phyloP scores from a whole-genome alignment of 164 flowering plant species.

The Nymphaea colorata region DNA sequence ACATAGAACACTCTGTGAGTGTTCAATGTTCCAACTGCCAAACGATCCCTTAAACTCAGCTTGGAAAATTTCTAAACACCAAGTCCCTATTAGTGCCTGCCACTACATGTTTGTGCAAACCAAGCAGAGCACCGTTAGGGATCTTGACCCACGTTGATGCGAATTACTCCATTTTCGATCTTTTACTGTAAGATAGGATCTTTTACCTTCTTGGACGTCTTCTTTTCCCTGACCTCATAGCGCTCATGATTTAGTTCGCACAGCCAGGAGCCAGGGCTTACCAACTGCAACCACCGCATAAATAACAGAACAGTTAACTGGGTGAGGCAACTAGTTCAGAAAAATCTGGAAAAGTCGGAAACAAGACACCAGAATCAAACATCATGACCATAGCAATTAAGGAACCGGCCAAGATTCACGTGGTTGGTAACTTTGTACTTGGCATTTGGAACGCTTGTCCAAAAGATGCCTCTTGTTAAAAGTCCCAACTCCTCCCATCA shows the following conservation, averaged over 20 bases:
- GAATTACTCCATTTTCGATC: too few relatives aligned
- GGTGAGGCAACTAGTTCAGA: background rate
- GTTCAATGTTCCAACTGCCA: too few relatives aligned
- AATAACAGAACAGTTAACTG: background rate
- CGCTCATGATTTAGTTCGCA: conserved; percentile 81
- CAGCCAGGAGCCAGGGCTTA: conserved; percentile 83
- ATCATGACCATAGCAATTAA: background rate
- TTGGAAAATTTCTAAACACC: background rate
- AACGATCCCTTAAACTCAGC: too few relatives aligned
- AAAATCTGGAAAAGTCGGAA: background rate
- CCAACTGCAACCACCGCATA: conserved; percentile 33
- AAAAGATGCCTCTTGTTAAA: background rate
- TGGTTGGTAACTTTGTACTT: background rate
- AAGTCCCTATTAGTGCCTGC: background rate
- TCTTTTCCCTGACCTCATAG: conserved; percentile 89
- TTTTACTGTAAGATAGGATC: background rate
- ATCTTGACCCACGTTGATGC: background rate
- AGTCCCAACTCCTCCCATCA: background rate
- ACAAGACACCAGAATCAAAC: background rate
- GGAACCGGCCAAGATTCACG: background rate
- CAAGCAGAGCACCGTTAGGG: background rate
- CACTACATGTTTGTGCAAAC: background rate
- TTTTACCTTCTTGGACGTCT: conserved; percentile 71
- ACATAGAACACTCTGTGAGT: background rate
- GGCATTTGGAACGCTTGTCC: background rate